phyloP scores from a whole-genome alignment of 371 early-diverging fungal species.

The Chytridium lagenaria region DNA sequence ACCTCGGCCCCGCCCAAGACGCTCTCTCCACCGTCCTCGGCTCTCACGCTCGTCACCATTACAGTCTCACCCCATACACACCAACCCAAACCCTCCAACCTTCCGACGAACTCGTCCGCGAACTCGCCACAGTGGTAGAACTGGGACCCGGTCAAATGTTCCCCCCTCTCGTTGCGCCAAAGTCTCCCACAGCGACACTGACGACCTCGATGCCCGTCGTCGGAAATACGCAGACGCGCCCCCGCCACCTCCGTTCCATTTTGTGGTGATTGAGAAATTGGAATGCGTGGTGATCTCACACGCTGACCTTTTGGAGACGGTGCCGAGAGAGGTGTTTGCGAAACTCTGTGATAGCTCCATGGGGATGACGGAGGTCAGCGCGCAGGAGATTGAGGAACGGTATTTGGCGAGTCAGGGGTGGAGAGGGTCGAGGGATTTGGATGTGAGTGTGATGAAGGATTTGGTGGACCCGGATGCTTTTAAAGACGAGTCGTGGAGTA shows the following conservation, averaged over 20 bases:
- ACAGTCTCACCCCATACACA: slow-evolving; percentile 24
- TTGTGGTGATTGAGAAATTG: slow-evolving; percentile 33
- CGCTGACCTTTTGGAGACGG: slow-evolving; percentile 29
- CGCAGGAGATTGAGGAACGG: slow-evolving; percentile 39
- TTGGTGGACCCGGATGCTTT: slow-evolving; percentile 4
- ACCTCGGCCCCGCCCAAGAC: slow-evolving; percentile 19
- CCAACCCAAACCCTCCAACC: slow-evolving; percentile 6
- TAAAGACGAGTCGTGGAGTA: slow-evolving; percentile 15
- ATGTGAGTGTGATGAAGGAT: slow-evolving; percentile 7
- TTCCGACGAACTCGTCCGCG: slow-evolving; percentile 34
- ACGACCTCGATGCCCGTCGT: neutral
- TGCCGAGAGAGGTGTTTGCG: slow-evolving; percentile 26
- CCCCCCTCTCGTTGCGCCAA: slow-evolving; percentile 26
- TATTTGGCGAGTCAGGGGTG: slow-evolving; percentile 35
- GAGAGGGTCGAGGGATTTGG: slow-evolving; percentile 24
- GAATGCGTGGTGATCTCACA: slow-evolving; percentile 30
- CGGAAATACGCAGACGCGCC: neutral
- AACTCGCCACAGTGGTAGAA: slow-evolving; percentile 36
- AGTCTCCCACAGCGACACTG: neutral
- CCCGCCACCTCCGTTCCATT: slow-evolving; percentile 32
- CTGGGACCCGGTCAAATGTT: slow-evolving; percentile 32
- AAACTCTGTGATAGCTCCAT: slow-evolving; percentile 17
- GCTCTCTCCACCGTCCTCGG: neutral
- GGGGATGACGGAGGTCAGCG: slow-evolving; percentile 33
- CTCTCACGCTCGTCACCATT: slow-evolving; percentile 21